These are phyloP conservation scores for Phaeosphaeriaceae sp. DNA, from an alignment of 2,329 filamentous ascomycete species.

Conservation along the genomic window DNA sequence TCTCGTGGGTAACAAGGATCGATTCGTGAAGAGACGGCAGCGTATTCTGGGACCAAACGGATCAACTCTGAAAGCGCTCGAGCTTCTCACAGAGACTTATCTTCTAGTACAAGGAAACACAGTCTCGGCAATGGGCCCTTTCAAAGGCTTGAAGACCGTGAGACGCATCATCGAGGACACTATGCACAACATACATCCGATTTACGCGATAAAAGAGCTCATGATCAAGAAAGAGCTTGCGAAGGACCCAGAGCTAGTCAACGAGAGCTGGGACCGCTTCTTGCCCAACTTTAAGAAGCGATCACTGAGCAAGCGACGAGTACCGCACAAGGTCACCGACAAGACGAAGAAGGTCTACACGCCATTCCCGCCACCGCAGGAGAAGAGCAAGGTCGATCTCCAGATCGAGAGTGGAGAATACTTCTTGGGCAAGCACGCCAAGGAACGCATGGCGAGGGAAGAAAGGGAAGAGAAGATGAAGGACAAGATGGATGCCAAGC, in stretches of 20 bases:
- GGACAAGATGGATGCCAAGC: conserved; percentile 86
- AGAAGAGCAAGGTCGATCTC: conserved; percentile 98
- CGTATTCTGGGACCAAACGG: conserved; percentile 90
- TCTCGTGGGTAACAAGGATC: conserved; percentile 89
- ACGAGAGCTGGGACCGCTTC: conserved; percentile 95
- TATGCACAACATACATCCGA: conserved; percentile 91
- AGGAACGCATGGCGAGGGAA: conserved; percentile 81
- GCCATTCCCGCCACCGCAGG: conserved; percentile 92
- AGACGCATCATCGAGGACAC: conserved; percentile 86
- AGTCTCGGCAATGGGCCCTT: conserved; percentile 88
- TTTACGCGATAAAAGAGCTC: conserved; percentile 92
- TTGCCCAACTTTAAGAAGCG: conserved; percentile 97
- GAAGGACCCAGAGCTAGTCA: conserved; percentile 84
- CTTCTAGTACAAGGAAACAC: conserved; percentile 97
- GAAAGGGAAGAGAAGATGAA: conserved; percentile 84
- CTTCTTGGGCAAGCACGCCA: conserved; percentile 91
- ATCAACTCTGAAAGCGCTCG: conserved; percentile 90
- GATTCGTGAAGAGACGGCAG: conserved; percentile 93
- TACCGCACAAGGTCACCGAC: conserved; percentile 86
- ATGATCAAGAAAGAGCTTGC: conserved; percentile 94
- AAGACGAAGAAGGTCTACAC: conserved; percentile 96
- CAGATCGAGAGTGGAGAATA: conserved; percentile 99
- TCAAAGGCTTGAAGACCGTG: conserved; percentile 92
- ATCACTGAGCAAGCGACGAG: conserved; percentile 81
- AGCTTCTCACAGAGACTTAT: conserved; percentile 85